Base-by-base conservation (phyloP, 768 basidiomycete species). In the Tylopilus cervinicoccineus region DNA sequence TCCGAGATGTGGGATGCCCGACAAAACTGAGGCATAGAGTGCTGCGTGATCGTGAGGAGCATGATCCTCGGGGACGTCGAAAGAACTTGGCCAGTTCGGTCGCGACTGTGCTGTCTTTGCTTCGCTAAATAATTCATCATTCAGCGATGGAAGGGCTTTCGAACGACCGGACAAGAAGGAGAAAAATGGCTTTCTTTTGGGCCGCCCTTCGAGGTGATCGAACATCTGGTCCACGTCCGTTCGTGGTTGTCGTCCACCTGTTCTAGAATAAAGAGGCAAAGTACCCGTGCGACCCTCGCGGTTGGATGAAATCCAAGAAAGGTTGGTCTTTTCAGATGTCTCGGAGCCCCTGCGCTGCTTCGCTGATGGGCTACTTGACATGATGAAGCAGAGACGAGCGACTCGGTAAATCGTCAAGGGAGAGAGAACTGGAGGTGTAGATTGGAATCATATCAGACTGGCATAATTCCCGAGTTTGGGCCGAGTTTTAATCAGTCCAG, bases 21-120 rank as follows among this genome's bases (percentile, higher is more conserved):
- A 22, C 16, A 33, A 38, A 29, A 22, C 22, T 19, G 47, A 33
- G 12, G 51, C 51, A 24, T 17, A 42, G 11, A 63, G 29, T 14
- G 43, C 49, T 12, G 50, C 62, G 12, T 58, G 55, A 34, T 49
- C 38, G 24, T 36, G 64, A 26, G 57, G 47, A 16, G 32, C 42
- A 20, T 40, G 29, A 11, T 54, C 61, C 33, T 57, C 46, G 5
- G 58, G 61, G 32, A 64, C 54, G 29, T 43, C 55, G 24, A 62
- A 57, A 12, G 32, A 39, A 13, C 49, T 47, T 41, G 59, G 59
- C 62, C 61, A 64, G 40, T 56, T 56, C 32, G 62, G 56, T 46
- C 12, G 50, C 28, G 47, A 56, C 46, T 67, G 64, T 28, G 53
- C 43, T 0, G 52, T 57, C 29, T 64, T 62, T 31, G 59, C 65